Conservation (phyloP, 2,329 filamentous ascomycete species). For the Rhinocladiella mackenziei region DNA sequence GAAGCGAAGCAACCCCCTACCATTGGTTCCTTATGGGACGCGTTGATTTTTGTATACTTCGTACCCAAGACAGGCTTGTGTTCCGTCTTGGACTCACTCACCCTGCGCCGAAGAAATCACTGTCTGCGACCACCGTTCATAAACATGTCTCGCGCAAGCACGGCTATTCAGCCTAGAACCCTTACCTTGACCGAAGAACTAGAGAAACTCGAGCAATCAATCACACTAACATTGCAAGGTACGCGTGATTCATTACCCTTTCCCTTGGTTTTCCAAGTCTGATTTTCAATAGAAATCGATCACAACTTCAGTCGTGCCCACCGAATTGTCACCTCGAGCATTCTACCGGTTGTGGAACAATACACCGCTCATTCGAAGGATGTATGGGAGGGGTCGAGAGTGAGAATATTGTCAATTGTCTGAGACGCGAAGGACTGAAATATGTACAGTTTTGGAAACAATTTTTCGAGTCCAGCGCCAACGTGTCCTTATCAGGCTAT, state of each 20-base stretch:
- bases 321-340: constrained; percentile 89
- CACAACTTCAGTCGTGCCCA: constrained; percentile 97
- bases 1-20: no score
- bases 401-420: constrained; percentile 35
- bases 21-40: no score
- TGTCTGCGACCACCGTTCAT: no score
- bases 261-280: background rate
- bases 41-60: background rate
- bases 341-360: constrained; percentile 87
- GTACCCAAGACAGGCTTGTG: no score
- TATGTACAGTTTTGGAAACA: constrained; percentile 91
- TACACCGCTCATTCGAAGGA: constrained; percentile 90
- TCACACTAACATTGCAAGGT: constrained; percentile 93
- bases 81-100: no score
- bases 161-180: constrained; percentile 40
- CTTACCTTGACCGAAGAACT: constrained; percentile 90
- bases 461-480: constrained; percentile 97
- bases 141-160: constrained; percentile 23
- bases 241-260: constrained; percentile 15
- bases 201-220: constrained; percentile 92
- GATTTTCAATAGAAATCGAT: constrained; percentile 73
- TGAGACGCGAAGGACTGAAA: constrained; percentile 1
- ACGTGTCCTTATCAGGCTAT: constrained; percentile 92
- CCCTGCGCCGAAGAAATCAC: background rate
- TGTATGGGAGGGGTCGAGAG: constrained; percentile 96